Base-by-base conservation (phyloP, 208 protist species). In the Vickermania spadyakhi region DNA sequence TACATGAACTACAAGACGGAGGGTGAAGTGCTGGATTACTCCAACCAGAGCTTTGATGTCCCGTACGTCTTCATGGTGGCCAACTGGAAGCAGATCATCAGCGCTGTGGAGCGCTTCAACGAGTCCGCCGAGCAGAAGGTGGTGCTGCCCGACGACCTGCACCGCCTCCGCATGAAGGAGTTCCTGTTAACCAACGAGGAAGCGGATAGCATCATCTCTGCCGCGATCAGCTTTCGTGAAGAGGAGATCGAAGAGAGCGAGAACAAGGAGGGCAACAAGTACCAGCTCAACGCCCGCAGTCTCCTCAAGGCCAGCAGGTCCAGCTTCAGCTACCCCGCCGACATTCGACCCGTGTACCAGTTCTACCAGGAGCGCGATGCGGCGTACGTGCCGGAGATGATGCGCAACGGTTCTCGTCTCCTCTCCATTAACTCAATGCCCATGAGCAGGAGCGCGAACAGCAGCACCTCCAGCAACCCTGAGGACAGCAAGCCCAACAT, bases 1-100 rank as follows among this genome's bases (percentile, higher is more conserved):
- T 92, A 92, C 70, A 81, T 79, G 73, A 89, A 89, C 71, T 92
- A 92, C 77, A 92, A 92, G 65, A 84, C 85, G 18, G 77, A 87
- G 31, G 60, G 66, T 13, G 81, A 92, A 36, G 86, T 89, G 52
- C 74, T 63, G n/a, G 51, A 70, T 2, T 74, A 64, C 31, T 67
- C 55, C 13, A 66, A 73, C 45, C 64, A 68, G 26, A 23, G 54
- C 42, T 53, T 79, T 31, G 84, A 91, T 58, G 65, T 60, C 53
- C 63, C 75, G 21, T 91, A 91, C 60, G 29, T 77, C 14, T 84
- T 88, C 65, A 83, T 81, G n/a, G 58, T 83, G 2, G 62, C 79
- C 28, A 92, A 92, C 77, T 92, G 84, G 84, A 88, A 92, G 65
- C 77, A 79, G 64, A 29, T 92, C 41, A 65, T 92, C 22, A 60